Base-by-base conservation (phyloP, 1,284 basidiomycete genomes). In the Ustilago sp. region DNA sequence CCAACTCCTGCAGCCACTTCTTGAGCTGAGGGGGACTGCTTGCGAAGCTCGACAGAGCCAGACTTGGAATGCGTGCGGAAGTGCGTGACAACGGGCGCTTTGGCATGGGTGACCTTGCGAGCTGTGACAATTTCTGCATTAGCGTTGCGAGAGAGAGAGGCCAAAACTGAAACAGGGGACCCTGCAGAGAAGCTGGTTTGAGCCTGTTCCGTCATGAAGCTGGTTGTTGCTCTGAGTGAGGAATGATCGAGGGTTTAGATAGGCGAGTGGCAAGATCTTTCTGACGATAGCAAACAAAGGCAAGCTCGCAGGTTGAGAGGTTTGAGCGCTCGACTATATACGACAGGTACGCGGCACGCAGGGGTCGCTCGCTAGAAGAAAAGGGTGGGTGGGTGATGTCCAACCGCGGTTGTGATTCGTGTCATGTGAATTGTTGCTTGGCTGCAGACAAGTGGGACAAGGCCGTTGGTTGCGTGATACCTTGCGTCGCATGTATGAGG, bases 71-170 rank as follows among this genome's bases (percentile, higher is more conserved):
- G 57, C 17, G 53, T 48, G 8, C 57, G 63, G 51, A 53, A 71
- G 54, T 65, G 68, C 34, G 38, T 48, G 48, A 71, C 48, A 19
- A 50, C 31, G n/a, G 48, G 62, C 31, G 71, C 65, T 28, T 48
- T 58, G 0, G 31, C 8, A 28, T 43, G 69, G 17, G 61, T 56
- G 23, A 68, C 15, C n/a, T 64, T 68, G 32, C 35, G 54, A 13
- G 62, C 65, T 8, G 57, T 59, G 39, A 65, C 61, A 36, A 68
- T 64, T 32, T 68, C 57, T 39, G 65, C 60, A 48, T 59, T 17
- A 35, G 39, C 39, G 55, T 50, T 50, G 48, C 48, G 48, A 8
- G 48, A 50, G 15, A 28, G 48, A 2, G 48, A 50, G 48, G 48
- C 8, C 48, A 50, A 32, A 50, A 31, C 48, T 15, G 48, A 12